A percentile compares a stretch with the other conserved stretches of the same genome.
phyloP scores from a whole-genome alignment of 139 green algal genomes.

The Trebouxia sp. region DNA sequence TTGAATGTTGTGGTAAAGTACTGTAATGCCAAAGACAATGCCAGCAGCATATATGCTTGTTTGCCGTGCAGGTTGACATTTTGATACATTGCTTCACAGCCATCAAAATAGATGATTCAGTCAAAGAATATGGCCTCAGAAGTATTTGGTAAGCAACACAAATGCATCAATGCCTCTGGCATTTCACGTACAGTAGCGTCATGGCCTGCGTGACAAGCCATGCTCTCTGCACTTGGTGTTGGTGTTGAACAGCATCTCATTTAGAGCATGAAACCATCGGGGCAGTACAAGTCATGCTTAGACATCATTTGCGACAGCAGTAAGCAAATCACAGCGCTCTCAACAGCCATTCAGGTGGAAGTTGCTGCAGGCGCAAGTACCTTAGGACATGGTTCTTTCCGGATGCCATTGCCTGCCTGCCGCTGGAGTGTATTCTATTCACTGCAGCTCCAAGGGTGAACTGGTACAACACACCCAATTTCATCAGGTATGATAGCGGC shows the following conservation, averaged over 20 bases:
- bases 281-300: no score
- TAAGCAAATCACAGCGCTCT: no score
- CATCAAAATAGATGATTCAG: neutral
- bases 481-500: neutral
- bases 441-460: neutral
- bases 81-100: slow-evolving; percentile 30
- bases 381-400: slow-evolving; percentile 16
- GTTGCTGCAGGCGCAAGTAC: slow-evolving; percentile 25
- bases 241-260: no score
- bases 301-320: no score
- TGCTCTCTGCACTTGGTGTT: no score
- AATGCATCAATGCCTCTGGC: no score
- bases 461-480: slow-evolving; percentile 10
- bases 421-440: neutral
- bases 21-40: no score
- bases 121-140: neutral
- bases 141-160: neutral
- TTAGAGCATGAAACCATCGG: no score
- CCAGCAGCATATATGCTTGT: neutral
- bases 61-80: slow-evolving; percentile 30
- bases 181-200: no score
- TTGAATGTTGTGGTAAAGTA: no score
- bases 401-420: slow-evolving; percentile 17
- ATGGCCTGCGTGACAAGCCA: no score
- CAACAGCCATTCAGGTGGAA: no score